Evolutionary conservation across 441 rosid species (phyloP), one percentile per base, ranked within the genome.

Genomic region (Viola pubescens): DNA sequence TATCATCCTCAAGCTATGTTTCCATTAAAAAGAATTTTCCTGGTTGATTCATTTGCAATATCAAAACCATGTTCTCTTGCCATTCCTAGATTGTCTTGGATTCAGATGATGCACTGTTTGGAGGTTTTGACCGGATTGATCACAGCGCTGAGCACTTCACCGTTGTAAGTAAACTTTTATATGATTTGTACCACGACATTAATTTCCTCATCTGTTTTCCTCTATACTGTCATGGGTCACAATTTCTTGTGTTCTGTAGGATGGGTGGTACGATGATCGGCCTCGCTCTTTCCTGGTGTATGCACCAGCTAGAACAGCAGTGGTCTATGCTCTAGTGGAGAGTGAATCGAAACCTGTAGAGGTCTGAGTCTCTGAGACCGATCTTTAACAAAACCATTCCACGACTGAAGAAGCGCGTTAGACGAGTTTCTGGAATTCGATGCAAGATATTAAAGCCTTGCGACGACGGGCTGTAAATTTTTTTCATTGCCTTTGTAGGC

Each of bases 251-350:
- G 19, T 43, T 72, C 45, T 76, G 72, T 89, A 94, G 98, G 88
- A 82, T 12, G 95, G 89, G 46, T 70, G 79, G 82, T 75, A 72
- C 58, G 85, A 94, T n/a, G 76, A 83, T 59, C 82, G 96, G 39
- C 97, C 95, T 51, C 64, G 77, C 44, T 94, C 94, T 42, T 78
- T 94, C 76, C 50, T 77, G 79, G 85, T 89, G 52, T 89, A 94
- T 67, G 79, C 99, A 3, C 97, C 99, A 6, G 66, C 77, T 64
- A 86, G 99, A 78, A 88, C 96, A 2, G 95, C 95, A 40, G 94
- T 83, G 47, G 96, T 94, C 16, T 94, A 88, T 59, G 95, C 89
- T 37, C 73, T 82, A 52, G 86, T 74, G 54, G 82, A 86, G 56
- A 77, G 68, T 68, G 74, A 76, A 62, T 11, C 60, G 57, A 34